These are phyloP conservation scores for Crithidia thermophila DNA, from an alignment of 208 protist genomes.

Conservation along the genomic window DNA sequence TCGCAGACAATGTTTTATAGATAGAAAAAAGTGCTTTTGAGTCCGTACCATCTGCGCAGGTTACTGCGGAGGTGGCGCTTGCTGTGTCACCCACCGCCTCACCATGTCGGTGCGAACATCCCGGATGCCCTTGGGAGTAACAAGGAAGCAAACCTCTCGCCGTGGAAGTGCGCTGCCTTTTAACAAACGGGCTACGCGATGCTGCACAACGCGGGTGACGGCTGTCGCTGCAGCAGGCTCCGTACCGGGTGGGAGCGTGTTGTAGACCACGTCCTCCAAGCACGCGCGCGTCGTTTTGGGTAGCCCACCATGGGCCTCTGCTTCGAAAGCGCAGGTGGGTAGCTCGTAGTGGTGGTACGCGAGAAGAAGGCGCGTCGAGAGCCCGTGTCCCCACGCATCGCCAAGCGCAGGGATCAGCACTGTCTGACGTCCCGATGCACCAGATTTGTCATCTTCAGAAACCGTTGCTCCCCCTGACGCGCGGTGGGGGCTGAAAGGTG, in stretches of 20 bases:
- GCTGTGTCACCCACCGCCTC: not conserved
- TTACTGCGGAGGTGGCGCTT: too few relatives aligned
- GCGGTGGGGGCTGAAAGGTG: not conserved
- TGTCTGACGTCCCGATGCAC: not conserved
- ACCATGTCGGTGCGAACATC: conserved; percentile 35
- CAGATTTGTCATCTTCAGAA: not conserved
- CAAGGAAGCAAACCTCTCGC: conserved; percentile 65
- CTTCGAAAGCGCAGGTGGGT: conserved; percentile 1
- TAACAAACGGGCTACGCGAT: conserved; percentile 75
- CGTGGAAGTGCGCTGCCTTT: conserved; percentile 43
- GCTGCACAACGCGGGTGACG: conserved; percentile 33
- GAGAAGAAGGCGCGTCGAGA: conserved; percentile 65
- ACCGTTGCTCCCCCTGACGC: not conserved
- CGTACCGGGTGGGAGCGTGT: not conserved
- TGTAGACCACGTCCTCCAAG: conserved; percentile 34
- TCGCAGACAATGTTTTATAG: too few relatives aligned
- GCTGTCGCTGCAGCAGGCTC: not conserved
- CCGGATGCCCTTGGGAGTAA: conserved; percentile 72
- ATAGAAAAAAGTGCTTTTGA: too few relatives aligned
- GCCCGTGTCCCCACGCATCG: conserved; percentile 62
- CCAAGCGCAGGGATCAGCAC: conserved; percentile 76
- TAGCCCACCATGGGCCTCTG: not conserved
- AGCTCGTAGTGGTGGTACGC: conserved; percentile 64
- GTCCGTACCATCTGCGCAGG: too few relatives aligned
- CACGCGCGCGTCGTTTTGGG: not conserved